Evolutionary conservation across 805 yeast species (phyloP), one percentile per base, ranked within the genome.

Genomic region (Lachancea fermentati): DNA sequence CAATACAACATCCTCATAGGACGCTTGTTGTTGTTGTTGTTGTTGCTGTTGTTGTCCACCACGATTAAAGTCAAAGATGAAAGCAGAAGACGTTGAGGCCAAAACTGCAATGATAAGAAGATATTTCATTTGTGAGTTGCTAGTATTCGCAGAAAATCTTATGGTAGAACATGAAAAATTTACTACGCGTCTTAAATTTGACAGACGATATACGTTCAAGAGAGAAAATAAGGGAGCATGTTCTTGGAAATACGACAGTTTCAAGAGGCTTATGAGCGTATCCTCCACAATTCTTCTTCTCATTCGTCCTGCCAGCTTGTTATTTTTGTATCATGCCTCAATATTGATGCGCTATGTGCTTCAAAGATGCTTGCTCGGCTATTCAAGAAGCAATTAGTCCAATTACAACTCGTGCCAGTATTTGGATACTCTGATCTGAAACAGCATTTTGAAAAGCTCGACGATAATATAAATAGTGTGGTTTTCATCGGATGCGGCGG

Each of bases 401-500:
- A 88, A 47, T 85, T 81, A 58, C 96, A 91, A 60, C 68, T 88
- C 38, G 79, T 87, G 8, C 98, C 99, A 0, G 91, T 93, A 8
- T 88, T 86, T 14, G 99, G 99, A 1, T 91, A 87, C 56, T 64
- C 80, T 8, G 96, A 88, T 50, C 66, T 94, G 46, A 78, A 76
- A 47, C 57, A 54, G 17, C 85, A 81, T 55, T 89, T 76, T 54
- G 41, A 49, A 4, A 72, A 72, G 40, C 64, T 93, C 32, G 97
- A 89, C 55, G 72, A 66, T 4, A 91, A 86, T 38, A 78, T 93
- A 5, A 66, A 79, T 4, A 87, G 82, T 52, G 83, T 91, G 14
- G 61, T 93, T 4, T 67, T 89, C 30, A 65, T 93, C 0, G 98
- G 98, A 0, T 93, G 96, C 65, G 98, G 98, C 11, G 94, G 95